Evolutionary conservation across 2,329 filamentous ascomycete species (phyloP), one percentile per base, ranked within the genome.

Genomic region (Xylariomycetidae sp.): DNA sequence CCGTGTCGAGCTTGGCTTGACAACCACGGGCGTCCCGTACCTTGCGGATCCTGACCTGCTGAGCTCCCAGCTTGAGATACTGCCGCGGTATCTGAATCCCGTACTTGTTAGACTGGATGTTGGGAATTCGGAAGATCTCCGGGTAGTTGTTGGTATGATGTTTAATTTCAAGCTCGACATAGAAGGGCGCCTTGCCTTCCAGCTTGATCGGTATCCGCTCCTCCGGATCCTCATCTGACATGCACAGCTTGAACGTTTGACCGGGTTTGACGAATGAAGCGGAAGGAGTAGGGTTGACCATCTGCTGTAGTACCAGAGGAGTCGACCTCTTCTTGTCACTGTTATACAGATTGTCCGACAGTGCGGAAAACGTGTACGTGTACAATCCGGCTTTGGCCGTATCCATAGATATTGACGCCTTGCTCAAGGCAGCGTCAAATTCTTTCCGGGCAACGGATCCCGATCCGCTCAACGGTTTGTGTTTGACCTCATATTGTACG

Each of bases 221-320:
- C 50, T 94, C 87, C 19, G 81, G 78, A 34, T 79, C 78, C 31
- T 84, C 76, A 50, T 95, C 87, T 30, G 88, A 81, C 57, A 88
- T 83, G 64, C 92, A 98, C 62, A 90, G 95, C 57, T 92, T 94
- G 69, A 96, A 96, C 1, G 87, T 89, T 59, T 92, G 92, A 12
- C 89, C 89, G 3, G 89, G 87, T 46, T 86, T 86, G 38, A 75
- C 72, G 54, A 98, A 98, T 5, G 74, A 71, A 4, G 89, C 92
- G 3, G 81, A 78, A 2, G 92, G 92, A 38, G 84, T 85, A 11
- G 87, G 74, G 51, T 95, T 84, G 31, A 98, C 88, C 16, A 74
- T 82, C 59, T 98, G 92, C 47, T 84, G 78, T 19, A 98, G 68
- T 10, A 76, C 68, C 20, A 96, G 58, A 5, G 82, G 77, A 14